Conservation (phyloP, 192 early-diverging fungal genomes). For the Podila minutissima region DNA sequence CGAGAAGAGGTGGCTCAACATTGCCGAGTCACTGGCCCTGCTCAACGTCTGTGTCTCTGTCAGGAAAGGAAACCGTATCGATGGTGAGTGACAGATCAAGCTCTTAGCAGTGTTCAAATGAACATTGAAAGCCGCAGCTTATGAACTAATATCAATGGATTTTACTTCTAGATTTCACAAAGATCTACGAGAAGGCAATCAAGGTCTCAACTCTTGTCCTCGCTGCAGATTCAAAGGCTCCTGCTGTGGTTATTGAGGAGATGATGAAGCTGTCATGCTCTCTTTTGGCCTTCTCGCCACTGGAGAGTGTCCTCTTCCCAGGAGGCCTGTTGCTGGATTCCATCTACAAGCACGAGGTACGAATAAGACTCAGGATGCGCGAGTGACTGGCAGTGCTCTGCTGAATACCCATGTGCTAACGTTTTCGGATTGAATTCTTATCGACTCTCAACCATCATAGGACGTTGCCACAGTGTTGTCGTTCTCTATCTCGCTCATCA, state of each 20-base stretch:
- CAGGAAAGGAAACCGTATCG: slow-evolving; percentile 61
- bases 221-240: slow-evolving; percentile 11
- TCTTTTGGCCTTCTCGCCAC: slow-evolving; percentile 25
- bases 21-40: slow-evolving; percentile 55
- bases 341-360: slow-evolving; percentile 59
- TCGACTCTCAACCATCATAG: slow-evolving; percentile 22
- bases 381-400: no score
- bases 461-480: slow-evolving; percentile 67
- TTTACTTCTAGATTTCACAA: slow-evolving; percentile 54
- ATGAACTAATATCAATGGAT: neutral
- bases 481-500: slow-evolving; percentile 73
- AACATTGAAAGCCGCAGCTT: neutral
- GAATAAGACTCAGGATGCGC: neutral
- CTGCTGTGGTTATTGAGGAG: slow-evolving; percentile 38
- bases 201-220: slow-evolving; percentile 52
- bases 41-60: slow-evolving; percentile 60
- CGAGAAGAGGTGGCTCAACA: slow-evolving; percentile 40
- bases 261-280: slow-evolving; percentile 38
- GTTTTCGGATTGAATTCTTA: neutral
- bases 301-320: slow-evolving; percentile 55
- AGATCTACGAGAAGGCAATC: slow-evolving; percentile 50
- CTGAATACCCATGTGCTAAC: no score
- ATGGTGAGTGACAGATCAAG: slow-evolving; percentile 36
- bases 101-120: no score
- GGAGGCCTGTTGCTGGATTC: slow-evolving; percentile 59